phyloP scores from a whole-genome alignment of 805 yeast species.

The Yarrowia phangngaensis region DNA sequence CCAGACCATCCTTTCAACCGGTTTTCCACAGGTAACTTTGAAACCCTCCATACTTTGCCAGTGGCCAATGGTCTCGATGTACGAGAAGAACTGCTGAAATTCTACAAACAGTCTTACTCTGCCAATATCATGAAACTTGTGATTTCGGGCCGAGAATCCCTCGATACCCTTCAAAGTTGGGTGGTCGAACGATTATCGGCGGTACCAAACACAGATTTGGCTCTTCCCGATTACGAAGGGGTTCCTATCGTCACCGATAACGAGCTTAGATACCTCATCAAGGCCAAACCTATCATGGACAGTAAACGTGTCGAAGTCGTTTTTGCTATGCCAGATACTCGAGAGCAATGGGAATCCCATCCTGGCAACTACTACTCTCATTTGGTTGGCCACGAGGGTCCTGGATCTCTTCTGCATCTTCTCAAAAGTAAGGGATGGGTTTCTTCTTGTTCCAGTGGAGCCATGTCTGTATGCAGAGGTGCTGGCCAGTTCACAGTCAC shows the following conservation, averaged over 20 bases:
- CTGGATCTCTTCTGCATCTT: slow-evolving; percentile 72
- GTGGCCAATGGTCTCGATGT: slow-evolving; percentile 59
- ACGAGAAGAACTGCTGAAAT: slow-evolving; percentile 73
- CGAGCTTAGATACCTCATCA: slow-evolving; percentile 52
- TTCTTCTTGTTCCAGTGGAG: slow-evolving; percentile 70
- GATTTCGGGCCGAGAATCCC: slow-evolving; percentile 72
- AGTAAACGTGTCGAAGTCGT: slow-evolving; percentile 59
- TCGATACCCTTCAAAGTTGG: slow-evolving; percentile 71
- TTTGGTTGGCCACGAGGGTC: slow-evolving; percentile 86
- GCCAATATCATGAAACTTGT: slow-evolving; percentile 86
- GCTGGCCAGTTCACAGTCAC: slow-evolving; percentile 64
- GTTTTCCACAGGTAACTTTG: slow-evolving; percentile 83
- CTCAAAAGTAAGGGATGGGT: slow-evolving; percentile 78
- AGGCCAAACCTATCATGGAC: slow-evolving; percentile 81
- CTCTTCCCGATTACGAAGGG: slow-evolving; percentile 43
- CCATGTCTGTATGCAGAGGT: slow-evolving; percentile 52
- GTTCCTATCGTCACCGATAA: slow-evolving; percentile 47
- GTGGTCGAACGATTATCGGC: slow-evolving; percentile 60
- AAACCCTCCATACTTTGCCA: slow-evolving; percentile 71
- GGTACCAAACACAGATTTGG: slow-evolving; percentile 51
- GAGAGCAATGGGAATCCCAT: slow-evolving; percentile 58
- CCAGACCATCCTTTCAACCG: slow-evolving; percentile 77
- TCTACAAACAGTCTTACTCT: slow-evolving; percentile 68
- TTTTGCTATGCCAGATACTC: slow-evolving; percentile 74
- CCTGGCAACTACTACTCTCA: slow-evolving; percentile 75